Base-by-base conservation (phyloP, 345 rosid species). In the Eucalyptus decipiens region DNA sequence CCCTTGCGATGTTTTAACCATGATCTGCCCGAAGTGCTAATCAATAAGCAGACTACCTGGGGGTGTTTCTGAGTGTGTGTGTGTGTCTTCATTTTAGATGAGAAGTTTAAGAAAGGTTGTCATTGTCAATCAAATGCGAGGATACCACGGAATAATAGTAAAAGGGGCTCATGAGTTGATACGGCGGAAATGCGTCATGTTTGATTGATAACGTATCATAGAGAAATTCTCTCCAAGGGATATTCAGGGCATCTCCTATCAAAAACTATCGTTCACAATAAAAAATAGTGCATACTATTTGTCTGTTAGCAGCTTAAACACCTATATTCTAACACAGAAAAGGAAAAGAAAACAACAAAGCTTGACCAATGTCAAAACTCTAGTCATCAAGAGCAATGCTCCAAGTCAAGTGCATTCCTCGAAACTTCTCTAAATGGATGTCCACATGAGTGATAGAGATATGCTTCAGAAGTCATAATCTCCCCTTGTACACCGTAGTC, bases 181-280 rank as follows among this genome's bases (percentile, higher is more conserved):
- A 11, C 45, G 13, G 45, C 23, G 28, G 83, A 72, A 19, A 72
- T 72, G 83, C 28, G 14, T 76, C 40, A 13, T 19, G 80, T 11
- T 37, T 21, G 42, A 32, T 69, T 69, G 47, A 19, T 37, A 19
- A 76, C 23, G 0, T 0, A 76, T 76, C 16, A 0, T 3, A 19
- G 81, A 37, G 80, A 72, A 37, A 72, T 37, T 40, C 45, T 37
- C 45, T 72, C 23, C 26, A 21, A 76, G 45, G 80, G 8, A 34
- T 69, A 34, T 72, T 18, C 81, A 34, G 26, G 42, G 26, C 43
- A 72, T 34, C 43, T 72, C 81, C 81, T 5, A 9, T 72, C 2
- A 72, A 72, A 69, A 72, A 34, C 43, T 72, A 60, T 60, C 69
- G 15, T 28, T 60, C 69, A 28, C 34, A 30, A 28, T 28, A 58